Conservation (phyloP, 2,329 filamentous ascomycete genomes). For the Sarocladium kiliense region DNA sequence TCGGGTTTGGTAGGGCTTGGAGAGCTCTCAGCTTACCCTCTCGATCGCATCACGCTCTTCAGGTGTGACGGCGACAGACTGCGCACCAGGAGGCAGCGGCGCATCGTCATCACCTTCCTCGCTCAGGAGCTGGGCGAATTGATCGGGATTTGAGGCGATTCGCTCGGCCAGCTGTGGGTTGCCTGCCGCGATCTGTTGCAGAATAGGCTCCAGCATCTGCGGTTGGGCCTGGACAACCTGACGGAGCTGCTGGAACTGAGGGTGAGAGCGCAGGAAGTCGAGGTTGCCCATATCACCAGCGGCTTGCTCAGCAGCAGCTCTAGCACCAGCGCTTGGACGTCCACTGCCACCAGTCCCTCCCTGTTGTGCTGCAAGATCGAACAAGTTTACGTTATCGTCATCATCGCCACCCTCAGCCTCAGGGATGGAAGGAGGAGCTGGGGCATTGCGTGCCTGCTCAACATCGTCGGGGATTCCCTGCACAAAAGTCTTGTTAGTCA, state of each 20-base stretch:
- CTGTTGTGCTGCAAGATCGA: slow-evolving; percentile 84
- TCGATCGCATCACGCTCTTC: slow-evolving; percentile 98
- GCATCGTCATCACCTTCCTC: slow-evolving; percentile 84
- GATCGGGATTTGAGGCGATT: slow-evolving; percentile 86
- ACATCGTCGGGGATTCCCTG: slow-evolving; percentile 88
- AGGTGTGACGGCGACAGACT: slow-evolving; percentile 86
- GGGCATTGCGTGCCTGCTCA: slow-evolving; percentile 61
- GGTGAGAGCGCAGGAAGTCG: slow-evolving; percentile 90
- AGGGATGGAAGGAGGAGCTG: slow-evolving; percentile 24
- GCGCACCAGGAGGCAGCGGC: slow-evolving; percentile 78
- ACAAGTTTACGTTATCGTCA: slow-evolving; percentile 76
- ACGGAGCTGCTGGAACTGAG: slow-evolving; percentile 95
- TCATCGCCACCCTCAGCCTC: slow-evolving; percentile 45
- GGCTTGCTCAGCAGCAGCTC: slow-evolving; percentile 44
- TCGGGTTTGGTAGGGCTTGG: background rate
- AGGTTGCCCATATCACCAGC: slow-evolving; percentile 65
- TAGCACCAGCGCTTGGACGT: slow-evolving; percentile 39
- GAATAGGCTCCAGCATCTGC: slow-evolving; percentile 95
- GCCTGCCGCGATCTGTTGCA: slow-evolving; percentile 90
- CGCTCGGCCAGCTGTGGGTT: slow-evolving; percentile 92
- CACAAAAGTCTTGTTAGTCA: background rate
- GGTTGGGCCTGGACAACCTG: slow-evolving; percentile 97
- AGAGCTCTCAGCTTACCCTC: slow-evolving; percentile 55
- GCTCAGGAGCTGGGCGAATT: slow-evolving; percentile 84
- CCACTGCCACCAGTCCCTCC: slow-evolving; percentile 35